Conservation (phyloP, 495 filamentous ascomycete genomes). For the Peziza echinospora region DNA sequence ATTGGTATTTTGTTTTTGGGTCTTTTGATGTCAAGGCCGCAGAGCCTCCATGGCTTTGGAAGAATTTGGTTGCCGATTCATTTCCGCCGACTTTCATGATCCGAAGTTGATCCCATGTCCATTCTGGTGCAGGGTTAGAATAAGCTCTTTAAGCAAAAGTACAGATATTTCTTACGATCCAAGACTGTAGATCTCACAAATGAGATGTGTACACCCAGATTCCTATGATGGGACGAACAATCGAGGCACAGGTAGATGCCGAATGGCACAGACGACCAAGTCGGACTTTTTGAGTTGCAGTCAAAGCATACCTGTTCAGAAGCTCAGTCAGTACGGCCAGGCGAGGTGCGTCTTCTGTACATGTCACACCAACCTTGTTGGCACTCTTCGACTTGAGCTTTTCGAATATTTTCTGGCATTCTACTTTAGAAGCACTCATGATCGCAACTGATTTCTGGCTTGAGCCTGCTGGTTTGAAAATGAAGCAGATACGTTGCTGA, state of each 20-base stretch:
- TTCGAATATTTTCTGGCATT: slow-evolving; percentile 94
- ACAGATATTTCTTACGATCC: slow-evolving; percentile 50
- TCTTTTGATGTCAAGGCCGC: slow-evolving; percentile 91
- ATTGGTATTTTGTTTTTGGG: slow-evolving; percentile 87
- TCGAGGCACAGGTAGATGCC: slow-evolving; percentile 97
- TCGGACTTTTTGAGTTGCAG: slow-evolving; percentile 88
- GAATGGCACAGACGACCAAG: slow-evolving; percentile 92
- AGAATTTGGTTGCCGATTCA: slow-evolving; percentile 93
- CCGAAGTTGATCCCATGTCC: slow-evolving; percentile 97
- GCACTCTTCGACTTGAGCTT: slow-evolving; percentile 83
- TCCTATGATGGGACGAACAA: slow-evolving; percentile 81
- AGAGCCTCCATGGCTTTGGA: slow-evolving; percentile 83
- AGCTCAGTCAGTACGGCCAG: neutral
- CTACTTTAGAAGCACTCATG: slow-evolving; percentile 82
- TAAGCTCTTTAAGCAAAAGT: neutral
- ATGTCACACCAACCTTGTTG: slow-evolving; percentile 56
- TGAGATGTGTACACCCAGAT: slow-evolving; percentile 83
- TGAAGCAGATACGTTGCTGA: neutral
- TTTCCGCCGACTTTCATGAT: slow-evolving; percentile 98
- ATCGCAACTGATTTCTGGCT: too few relatives aligned
- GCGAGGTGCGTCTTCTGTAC: neutral
- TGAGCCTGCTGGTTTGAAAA: slow-evolving; percentile 22
- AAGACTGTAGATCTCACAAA: slow-evolving; percentile 97
- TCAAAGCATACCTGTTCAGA: slow-evolving; percentile 76
- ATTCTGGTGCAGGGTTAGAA: slow-evolving; percentile 38